These are phyloP conservation scores for Hymenoscyphus occultus DNA, from an alignment of 2,329 filamentous ascomycete genomes.

Conservation along the genomic window DNA sequence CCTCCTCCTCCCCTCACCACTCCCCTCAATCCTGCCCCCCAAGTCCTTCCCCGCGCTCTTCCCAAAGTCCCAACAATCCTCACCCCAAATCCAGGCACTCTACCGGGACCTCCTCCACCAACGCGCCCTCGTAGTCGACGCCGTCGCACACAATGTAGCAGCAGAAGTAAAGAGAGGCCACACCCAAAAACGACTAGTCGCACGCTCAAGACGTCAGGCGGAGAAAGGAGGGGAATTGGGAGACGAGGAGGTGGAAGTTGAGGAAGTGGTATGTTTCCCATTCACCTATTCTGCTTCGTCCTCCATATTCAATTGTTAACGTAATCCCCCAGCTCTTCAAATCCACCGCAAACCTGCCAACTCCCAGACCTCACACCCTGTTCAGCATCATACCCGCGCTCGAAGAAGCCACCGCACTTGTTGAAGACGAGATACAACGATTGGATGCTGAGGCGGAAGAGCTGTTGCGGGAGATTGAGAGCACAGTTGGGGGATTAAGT, in stretches of 20 bases:
- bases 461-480: conserved; percentile 59
- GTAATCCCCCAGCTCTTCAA: conserved; percentile 54
- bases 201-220: conserved; percentile 50
- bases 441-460: conserved; percentile 62
- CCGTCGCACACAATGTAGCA: conserved; percentile 62
- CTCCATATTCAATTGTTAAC: conserved; percentile 17
- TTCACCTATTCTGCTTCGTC: too few species aligned
- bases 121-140: conserved; percentile 65
- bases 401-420: conserved; percentile 59
- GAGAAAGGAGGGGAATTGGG: conserved; percentile 48
- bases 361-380: conserved; percentile 56
- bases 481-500: conserved; percentile 70
- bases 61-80: conserved; percentile 50
- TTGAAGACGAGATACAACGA: conserved; percentile 65
- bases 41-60: conserved; percentile 76
- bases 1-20: conserved; percentile 70
- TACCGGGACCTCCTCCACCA: conserved; percentile 79
- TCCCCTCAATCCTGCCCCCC: conserved; percentile 71
- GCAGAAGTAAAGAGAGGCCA: conserved; percentile 61
- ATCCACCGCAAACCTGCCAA: conserved; percentile 43
- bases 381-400: conserved; percentile 66
- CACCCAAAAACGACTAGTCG: conserved; percentile 55
- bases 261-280: conserved; percentile 48
- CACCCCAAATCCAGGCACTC: conserved; percentile 42
- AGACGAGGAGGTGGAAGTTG: conserved; percentile 63